These are phyloP conservation scores for Trichocladium antarcticum DNA, from an alignment of 495 filamentous ascomycete genomes.

Conservation along the genomic window DNA sequence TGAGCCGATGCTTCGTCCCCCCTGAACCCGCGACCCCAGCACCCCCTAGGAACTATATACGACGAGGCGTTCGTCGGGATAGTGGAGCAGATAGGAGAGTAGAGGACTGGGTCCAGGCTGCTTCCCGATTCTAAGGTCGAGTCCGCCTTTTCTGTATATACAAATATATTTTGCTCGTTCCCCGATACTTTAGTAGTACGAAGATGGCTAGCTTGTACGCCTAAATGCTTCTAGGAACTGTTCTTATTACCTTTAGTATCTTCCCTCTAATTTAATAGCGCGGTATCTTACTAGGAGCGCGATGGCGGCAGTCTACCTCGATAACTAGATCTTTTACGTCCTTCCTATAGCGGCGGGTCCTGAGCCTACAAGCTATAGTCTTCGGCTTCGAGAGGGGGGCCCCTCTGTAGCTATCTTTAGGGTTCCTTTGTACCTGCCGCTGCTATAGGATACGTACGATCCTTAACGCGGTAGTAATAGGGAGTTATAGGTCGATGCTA, in stretches of 20 bases:
- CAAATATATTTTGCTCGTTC: conserved; percentile 16
- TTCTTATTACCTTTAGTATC: conserved; percentile 9
- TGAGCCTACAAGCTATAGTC: conserved; percentile 9
- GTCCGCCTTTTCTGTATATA: conserved; percentile 12
- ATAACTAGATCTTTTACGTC: conserved; percentile 15
- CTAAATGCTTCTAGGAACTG: conserved; percentile 10
- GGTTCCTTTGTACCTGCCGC: conserved; percentile 8
- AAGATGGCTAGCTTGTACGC: conserved; percentile 9
- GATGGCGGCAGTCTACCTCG: conserved; percentile 8
- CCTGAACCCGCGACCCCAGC: background rate
- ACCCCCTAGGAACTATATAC: background rate
- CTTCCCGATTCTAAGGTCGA: conserved; percentile 6
- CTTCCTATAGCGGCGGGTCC: background rate
- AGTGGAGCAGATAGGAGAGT: conserved; percentile 5
- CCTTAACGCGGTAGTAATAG: conserved; percentile 3
- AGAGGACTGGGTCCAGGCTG: conserved; percentile 6
- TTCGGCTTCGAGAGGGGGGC: conserved; percentile 4
- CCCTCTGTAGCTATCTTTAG: conserved; percentile 10
- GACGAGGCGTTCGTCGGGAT: conserved; percentile 2
- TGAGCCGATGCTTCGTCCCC: conserved; percentile 7
- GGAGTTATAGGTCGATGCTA: conserved; percentile 5
- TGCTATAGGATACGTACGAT: conserved; percentile 12
- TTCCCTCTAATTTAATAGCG: conserved; percentile 10
- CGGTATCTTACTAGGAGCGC: background rate
- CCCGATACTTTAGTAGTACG: conserved; percentile 7